Percentiles rank a stretch among this genome's conserved stretches.
Evolutionary conservation across 148 eudicot species (phyloP).

Genomic region (Nyssa sinensis): DNA sequence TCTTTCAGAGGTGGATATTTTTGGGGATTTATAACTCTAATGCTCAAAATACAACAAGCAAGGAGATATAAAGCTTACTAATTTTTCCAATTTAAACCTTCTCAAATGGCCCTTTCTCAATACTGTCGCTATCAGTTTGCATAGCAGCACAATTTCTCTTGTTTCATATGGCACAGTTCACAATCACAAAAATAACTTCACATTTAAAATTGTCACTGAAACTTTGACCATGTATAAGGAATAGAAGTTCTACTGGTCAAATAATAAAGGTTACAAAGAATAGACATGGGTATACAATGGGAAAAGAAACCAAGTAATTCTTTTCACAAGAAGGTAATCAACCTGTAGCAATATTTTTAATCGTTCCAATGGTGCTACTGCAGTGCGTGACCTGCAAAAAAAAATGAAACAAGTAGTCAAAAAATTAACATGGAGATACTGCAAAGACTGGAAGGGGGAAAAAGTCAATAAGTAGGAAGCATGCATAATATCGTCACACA

Average conservation of each 20-base stretch:
- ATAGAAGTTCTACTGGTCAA: too few species aligned
- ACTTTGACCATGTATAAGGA: not conserved
- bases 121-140: not conserved
- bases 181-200: not conserved
- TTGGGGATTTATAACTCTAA: not conserved
- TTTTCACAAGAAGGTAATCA: not conserved
- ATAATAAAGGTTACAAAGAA: too few species aligned
- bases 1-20: not conserved
- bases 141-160: not conserved
- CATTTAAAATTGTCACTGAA: not conserved
- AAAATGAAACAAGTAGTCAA: not conserved
- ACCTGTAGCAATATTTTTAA: conserved; percentile 79
- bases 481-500: too few species aligned
- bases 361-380: conserved; percentile 79
- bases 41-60: not conserved
- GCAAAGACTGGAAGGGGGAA: not conserved
- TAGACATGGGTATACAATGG: not conserved
- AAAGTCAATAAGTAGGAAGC: too few species aligned
- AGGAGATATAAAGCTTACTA: not conserved
- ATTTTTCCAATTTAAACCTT: not conserved
- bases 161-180: not conserved
- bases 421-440: not conserved
- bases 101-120: too few species aligned
- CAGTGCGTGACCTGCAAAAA: conserved; percentile 71
- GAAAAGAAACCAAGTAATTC: not conserved